Base-by-base conservation (phyloP, 1,284 basidiomycete species). In the Puccinia coronata region DNA sequence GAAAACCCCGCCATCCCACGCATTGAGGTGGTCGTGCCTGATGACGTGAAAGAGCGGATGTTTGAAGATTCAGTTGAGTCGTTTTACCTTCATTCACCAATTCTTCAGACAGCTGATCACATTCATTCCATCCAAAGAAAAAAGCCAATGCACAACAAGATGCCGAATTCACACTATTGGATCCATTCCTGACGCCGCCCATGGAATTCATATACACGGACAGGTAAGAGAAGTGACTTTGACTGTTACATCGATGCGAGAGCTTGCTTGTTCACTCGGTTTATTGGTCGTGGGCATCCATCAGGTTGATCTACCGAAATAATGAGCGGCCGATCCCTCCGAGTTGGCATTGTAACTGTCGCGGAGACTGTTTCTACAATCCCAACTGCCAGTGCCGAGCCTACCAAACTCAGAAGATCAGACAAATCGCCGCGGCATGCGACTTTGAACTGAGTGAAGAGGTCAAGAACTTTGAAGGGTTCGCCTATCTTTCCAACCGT, bases 171-270 rank as follows among this genome's bases (percentile, higher is more conserved):
- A 41, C 55, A 20, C 23, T 28, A n/a, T 49, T 59, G n/a, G 65
- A 70, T 70, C 63, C 25, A 34, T 69, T n/a, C 28, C 34, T 80
- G 51, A 69, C 78, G 25, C 78, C 78, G 16, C 78, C 78, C 9
- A 20, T 80, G 2, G 78, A 80, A 39, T 80, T 80, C 51, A 25
- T 80, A 18, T 80, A 80, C 53, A 80, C 78, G 11, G 69, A 80
- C n/a, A 57, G 78, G 78, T 80, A 3, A 59, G 53, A n/a, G n/a
- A n/a, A n/a, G n/a, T 53, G 20, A 39, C 23, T 57, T 12, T 55
- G 41, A 4, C 4, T 65, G 23, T 16, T 65, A 25, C 4, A 34
- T 34, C 9, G 16, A 59, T 2, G 28, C 28, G 5, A 25, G 12
- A 59, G 6, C 34, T 59, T 47, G 14, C 25, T 57, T 28, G n/a